Conservation (phyloP, 2,329 filamentous ascomycete species). For the Aureobasidium sp. region DNA sequence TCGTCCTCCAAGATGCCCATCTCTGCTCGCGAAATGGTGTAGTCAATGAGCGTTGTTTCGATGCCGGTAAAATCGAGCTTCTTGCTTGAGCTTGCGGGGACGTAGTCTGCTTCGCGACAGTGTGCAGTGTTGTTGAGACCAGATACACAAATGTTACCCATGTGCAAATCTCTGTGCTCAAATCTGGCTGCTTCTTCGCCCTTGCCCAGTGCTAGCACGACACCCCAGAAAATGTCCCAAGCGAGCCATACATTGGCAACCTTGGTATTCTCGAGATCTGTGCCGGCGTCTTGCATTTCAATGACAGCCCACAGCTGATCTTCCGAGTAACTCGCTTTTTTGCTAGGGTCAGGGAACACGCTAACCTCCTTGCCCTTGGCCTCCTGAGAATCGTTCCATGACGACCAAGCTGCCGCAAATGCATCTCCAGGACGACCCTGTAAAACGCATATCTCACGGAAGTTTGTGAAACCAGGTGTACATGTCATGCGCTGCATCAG, state of each 20-base stretch:
- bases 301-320: constrained; percentile 57
- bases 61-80: constrained; percentile 49
- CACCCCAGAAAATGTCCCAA: constrained; percentile 62
- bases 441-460: constrained; percentile 52
- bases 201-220: constrained; percentile 54
- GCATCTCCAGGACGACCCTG: constrained; percentile 48
- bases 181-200: constrained; percentile 55
- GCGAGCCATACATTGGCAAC: constrained; percentile 25
- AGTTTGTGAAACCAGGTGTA: constrained; percentile 57
- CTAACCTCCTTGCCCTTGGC: constrained; percentile 35
- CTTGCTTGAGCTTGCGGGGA: constrained; percentile 23
- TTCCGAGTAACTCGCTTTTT: constrained; percentile 46
- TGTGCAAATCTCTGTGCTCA: constrained; percentile 60
- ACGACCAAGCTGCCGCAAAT: constrained; percentile 43
- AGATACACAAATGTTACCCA: constrained; percentile 58
- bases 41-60: constrained; percentile 61
- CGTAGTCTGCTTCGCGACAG: constrained; percentile 20
- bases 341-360: constrained; percentile 51
- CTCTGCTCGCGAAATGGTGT: constrained; percentile 58
- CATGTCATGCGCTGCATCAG: constrained; percentile 52
- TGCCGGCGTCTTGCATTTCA: constrained; percentile 60
- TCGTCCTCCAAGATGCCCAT: constrained; percentile 28
- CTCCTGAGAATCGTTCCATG: constrained; percentile 38
- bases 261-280: constrained; percentile 41
- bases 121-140: constrained; percentile 3